phyloP scores from a whole-genome alignment of 805 yeast genomes.

The Teunomyces panamensis region DNA sequence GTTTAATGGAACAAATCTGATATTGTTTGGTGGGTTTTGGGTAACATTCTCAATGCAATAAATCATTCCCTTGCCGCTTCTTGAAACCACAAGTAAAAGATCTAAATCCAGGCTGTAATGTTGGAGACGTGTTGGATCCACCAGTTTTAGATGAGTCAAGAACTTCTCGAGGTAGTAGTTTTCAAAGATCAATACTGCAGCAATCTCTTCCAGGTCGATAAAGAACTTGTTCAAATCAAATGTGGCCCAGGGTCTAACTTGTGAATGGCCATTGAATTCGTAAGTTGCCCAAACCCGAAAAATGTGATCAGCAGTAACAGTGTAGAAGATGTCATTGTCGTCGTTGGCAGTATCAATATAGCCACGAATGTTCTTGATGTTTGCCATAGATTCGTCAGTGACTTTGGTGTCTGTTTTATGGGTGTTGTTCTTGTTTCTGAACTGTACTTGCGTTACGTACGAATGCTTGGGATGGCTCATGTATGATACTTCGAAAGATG shows the following conservation, averaged over 20 bases:
- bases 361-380: conserved; percentile 32
- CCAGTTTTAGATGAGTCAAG: conserved; percentile 1
- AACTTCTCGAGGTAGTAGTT: conserved; percentile 30
- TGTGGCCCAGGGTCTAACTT: conserved; percentile 57
- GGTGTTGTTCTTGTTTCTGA: conserved; percentile 10
- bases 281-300: conserved; percentile 70
- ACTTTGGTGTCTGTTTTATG: background rate
- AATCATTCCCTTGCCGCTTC: conserved; percentile 39
- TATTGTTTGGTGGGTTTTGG: conserved; percentile 52
- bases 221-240: conserved; percentile 22
- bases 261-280: conserved; percentile 56
- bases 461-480: conserved; percentile 54
- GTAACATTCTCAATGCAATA: conserved; percentile 52
- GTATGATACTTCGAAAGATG: conserved; percentile 67
- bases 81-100: conserved; percentile 40
- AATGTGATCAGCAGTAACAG: conserved; percentile 57
- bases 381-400: conserved; percentile 28
- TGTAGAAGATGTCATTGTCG: conserved; percentile 48
- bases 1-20: conserved; percentile 39
- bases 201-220: conserved; percentile 5
- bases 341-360: conserved; percentile 32
- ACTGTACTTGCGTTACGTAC: conserved; percentile 50
- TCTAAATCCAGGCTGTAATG: conserved; percentile 13
- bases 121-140: conserved; percentile 3
- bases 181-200: conserved; percentile 33